Conservation (phyloP, 2,329 filamentous ascomycete species). For the Calonectria leucothoes region DNA sequence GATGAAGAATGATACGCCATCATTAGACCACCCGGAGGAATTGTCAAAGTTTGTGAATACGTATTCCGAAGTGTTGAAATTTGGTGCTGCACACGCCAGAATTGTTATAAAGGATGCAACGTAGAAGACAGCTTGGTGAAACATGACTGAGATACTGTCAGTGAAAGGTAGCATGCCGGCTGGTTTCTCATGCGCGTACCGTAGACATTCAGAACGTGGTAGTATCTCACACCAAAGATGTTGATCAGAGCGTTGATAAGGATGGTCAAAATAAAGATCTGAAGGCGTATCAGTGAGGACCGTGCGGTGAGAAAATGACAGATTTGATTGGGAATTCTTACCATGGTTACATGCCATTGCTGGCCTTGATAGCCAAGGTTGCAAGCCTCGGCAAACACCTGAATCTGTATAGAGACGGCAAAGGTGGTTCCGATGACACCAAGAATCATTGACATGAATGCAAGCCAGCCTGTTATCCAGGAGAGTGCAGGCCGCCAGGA, state of each 20-base stretch:
- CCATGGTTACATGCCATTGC: slow-evolving; percentile 13
- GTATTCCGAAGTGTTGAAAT: slow-evolving; percentile 12
- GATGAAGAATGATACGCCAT: slow-evolving; percentile 14
- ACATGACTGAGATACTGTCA: neutral
- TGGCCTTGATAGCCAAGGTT: neutral
- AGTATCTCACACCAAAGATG: neutral
- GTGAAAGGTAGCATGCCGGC: neutral
- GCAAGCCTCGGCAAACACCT: neutral
- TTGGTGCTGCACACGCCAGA: neutral
- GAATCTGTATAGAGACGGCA: neutral
- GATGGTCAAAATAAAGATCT: neutral
- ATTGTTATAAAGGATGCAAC: neutral
- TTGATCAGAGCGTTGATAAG: neutral
- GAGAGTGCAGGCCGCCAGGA: neutral
- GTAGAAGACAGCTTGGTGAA: slow-evolving; percentile 7
- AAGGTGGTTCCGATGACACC: neutral
- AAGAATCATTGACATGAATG: neutral
- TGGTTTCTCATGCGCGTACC: neutral
- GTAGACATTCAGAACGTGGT: neutral
- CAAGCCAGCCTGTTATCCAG: slow-evolving; percentile 1
- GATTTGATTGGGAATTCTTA: neutral
- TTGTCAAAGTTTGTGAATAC: slow-evolving; percentile 14
- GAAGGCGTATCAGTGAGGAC: neutral
- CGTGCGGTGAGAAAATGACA: neutral
- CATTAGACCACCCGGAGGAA: neutral